Conservation (phyloP, 495 filamentous ascomycete species). For the Lichenothelia convexa region DNA sequence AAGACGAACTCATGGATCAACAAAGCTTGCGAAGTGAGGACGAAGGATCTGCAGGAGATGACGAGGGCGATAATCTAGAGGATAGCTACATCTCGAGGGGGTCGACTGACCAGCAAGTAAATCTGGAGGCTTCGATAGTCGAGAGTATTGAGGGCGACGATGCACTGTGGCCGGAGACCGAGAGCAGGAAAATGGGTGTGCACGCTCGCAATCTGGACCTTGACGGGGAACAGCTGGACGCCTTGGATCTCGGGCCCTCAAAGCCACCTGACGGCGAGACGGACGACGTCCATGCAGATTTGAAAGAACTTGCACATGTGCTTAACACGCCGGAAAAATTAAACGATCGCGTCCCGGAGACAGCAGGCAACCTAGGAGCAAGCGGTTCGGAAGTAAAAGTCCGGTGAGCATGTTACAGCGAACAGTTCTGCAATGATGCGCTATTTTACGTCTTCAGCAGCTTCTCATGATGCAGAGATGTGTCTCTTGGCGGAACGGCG, state of each 20-base stretch:
- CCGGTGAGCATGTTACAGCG: no score
- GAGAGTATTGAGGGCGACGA: slow-evolving; percentile 18
- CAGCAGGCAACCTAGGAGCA: no score
- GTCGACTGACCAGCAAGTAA: slow-evolving; percentile 15
- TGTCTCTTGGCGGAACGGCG: no score
- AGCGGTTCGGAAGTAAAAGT: no score
- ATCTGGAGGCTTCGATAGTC: slow-evolving; percentile 13
- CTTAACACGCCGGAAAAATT: slow-evolving; percentile 11
- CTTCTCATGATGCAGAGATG: no score
- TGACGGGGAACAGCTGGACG: slow-evolving; percentile 4
- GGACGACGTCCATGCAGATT: not conserved
- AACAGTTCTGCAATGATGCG: no score
- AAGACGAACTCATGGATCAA: slow-evolving; percentile 20
- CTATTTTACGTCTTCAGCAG: no score
- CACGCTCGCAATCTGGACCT: no score
- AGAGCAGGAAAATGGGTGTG: no score
- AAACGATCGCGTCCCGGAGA: no score
- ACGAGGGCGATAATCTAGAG: slow-evolving; percentile 21
- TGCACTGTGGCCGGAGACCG: slow-evolving; percentile 9
- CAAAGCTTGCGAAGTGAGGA: slow-evolving; percentile 23
- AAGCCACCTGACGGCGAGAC: slow-evolving; percentile 16
- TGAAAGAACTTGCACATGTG: not conserved
- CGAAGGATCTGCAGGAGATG: slow-evolving; percentile 24
- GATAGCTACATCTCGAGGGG: slow-evolving; percentile 14
- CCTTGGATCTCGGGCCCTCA: slow-evolving; percentile 18